Base-by-base conservation (phyloP, 1,284 basidiomycete species). In the Hemileia vastatrix region DNA sequence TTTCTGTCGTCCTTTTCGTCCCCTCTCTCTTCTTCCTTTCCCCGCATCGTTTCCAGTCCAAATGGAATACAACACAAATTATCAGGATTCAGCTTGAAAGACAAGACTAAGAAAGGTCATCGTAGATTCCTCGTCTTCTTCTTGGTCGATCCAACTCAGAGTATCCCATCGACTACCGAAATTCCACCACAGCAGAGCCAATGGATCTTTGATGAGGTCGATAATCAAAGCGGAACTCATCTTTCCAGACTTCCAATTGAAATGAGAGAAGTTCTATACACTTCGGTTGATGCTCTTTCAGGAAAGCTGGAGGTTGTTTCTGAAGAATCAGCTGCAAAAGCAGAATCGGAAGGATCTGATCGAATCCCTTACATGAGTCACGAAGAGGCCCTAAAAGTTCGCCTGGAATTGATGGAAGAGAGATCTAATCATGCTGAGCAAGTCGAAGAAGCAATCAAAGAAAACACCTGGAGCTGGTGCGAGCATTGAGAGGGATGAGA, bases 31-130 rank as follows among this genome's bases (percentile, higher is more conserved):
- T 40, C 36, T 40, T 40, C 15, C 15, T 43, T 9, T 18, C 32
- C 47, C 44, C 36, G 36, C 4, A 18, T 50, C 15, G 31, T 56
- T 36, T 47, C 21, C n/a, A n/a, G n/a, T 62, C 82, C 82, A 5
- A 84, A 84, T 67, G 79, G 82, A 45, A 82, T 83, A 70, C 80
- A 81, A 67, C 79, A 81, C 65, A 73, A 73, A 36, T 77, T 81
- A 21, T 72, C 74, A 36, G 76, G 77, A 1, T 81, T 81, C 70
- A 64, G 72, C 49, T 77, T 82, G 9, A 70, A 61, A 4, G 80
- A 82, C 64, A 70, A 71, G 0, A 73, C 77, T 2, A 78, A 77
- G 56, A 77, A 78, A 0, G 81, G 81, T 0, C 77, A 80, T 60
- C 76, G 79, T 40, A 81, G 81, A 68, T 79, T 83, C 43, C 67